A percentile compares a stretch with the other conserved stretches of the same genome.
These are phyloP conservation scores for Aspergillus quadricinctus DNA, from an alignment of 2,329 filamentous ascomycete genomes.

Conservation along the genomic window DNA sequence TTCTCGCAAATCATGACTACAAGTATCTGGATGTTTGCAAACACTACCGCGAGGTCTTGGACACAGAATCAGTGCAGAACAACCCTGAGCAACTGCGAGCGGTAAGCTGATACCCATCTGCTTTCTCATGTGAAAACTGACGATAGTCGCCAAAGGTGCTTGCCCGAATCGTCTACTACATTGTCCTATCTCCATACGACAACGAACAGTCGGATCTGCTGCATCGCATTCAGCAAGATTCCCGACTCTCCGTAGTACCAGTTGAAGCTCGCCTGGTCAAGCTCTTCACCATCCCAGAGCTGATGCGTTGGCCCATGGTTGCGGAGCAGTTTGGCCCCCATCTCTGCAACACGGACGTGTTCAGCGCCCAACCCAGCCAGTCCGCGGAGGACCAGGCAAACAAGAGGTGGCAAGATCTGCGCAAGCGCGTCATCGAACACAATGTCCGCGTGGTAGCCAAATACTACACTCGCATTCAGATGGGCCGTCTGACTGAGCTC, in stretches of 20 bases:
- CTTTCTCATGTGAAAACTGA: conserved; percentile 4
- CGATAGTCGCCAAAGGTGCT: conserved; percentile 59
- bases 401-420: conserved; percentile 86
- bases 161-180: conserved; percentile 94
- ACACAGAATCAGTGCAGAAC: conserved; percentile 92
- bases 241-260: conserved; percentile 71
- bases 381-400: conserved; percentile 74
- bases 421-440: conserved; percentile 98
- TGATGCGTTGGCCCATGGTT: conserved; percentile 98
- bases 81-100: conserved; percentile 80
- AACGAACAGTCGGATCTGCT: conserved; percentile 98
- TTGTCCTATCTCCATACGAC: conserved; percentile 93
- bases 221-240: conserved; percentile 83
- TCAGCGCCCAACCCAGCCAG: conserved; percentile 60
- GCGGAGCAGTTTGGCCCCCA: conserved; percentile 84
- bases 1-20: conserved; percentile 89
- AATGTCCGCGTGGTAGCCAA: conserved; percentile 97
- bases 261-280: conserved; percentile 83
- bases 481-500: conserved; percentile 82
- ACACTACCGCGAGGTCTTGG: conserved; percentile 92
- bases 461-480: conserved; percentile 97
- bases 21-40: conserved; percentile 98
- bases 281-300: conserved; percentile 88
- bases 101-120: conserved; percentile 52
- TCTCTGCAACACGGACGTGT: conserved; percentile 84